Evolutionary conservation across 2,329 filamentous ascomycete genomes (phyloP).

Genomic region (Aspergillus sp.): DNA sequence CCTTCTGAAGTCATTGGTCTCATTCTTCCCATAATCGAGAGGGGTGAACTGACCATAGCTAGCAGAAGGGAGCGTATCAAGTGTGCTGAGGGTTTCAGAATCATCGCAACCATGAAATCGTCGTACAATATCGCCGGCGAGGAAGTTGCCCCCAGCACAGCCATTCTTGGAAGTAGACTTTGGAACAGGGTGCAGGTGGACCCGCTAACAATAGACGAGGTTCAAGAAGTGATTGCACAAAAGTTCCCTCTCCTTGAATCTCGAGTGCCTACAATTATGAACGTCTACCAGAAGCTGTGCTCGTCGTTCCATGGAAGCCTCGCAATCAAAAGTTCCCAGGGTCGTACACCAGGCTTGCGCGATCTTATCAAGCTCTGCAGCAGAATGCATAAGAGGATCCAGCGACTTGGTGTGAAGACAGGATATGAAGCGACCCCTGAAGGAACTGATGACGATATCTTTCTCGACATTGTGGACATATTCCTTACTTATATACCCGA

Average conservation of each 20-base stretch:
- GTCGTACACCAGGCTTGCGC: slow-evolving; percentile 64
- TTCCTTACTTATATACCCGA: slow-evolving; percentile 81
- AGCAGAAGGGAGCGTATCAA: slow-evolving; percentile 82
- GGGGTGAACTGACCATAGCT: slow-evolving; percentile 85
- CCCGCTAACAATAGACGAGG: slow-evolving; percentile 66
- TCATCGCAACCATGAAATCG: slow-evolving; percentile 88
- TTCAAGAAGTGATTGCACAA: slow-evolving; percentile 69
- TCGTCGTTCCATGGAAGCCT: slow-evolving; percentile 40
- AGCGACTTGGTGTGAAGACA: slow-evolving; percentile 58
- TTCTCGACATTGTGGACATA: slow-evolving; percentile 89
- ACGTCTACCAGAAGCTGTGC: slow-evolving; percentile 51
- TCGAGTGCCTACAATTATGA: slow-evolving; percentile 57
- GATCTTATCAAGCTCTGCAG: slow-evolving; percentile 92
- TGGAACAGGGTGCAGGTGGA: slow-evolving; percentile 78
- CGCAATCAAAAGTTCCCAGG: slow-evolving; percentile 39
- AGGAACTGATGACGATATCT: slow-evolving; percentile 75
- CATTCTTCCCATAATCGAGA: slow-evolving; percentile 86
- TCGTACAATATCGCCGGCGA: slow-evolving; percentile 63
- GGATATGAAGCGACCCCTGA: slow-evolving; percentile 72
- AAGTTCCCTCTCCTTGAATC: slow-evolving; percentile 68
- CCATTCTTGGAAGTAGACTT: slow-evolving; percentile 78
- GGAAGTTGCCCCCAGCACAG: slow-evolving; percentile 65
- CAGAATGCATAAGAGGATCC: slow-evolving; percentile 67
- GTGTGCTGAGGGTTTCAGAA: slow-evolving; percentile 80
- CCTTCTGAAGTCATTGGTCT: slow-evolving; percentile 94